phyloP scores from a whole-genome alignment of 2,329 filamentous ascomycete genomes.

The Hymenoscyphus albidus region DNA sequence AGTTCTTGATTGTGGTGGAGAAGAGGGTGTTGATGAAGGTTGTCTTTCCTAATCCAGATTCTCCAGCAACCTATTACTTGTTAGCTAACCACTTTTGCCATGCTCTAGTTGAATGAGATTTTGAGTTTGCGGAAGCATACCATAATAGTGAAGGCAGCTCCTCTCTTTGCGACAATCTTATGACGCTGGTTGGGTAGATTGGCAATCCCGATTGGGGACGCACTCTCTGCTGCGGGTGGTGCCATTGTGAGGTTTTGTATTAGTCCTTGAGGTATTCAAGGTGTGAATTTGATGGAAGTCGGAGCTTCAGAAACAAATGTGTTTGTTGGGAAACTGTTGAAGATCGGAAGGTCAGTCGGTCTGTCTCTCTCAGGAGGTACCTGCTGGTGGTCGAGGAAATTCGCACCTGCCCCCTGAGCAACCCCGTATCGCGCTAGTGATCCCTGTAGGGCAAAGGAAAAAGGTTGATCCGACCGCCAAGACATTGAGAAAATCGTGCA shows the following conservation, averaged over 20 bases:
- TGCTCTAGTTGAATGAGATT: background rate
- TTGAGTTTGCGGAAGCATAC: conserved; percentile 45
- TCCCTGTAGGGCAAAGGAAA: conserved; percentile 8
- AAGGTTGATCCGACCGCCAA: conserved; percentile 11
- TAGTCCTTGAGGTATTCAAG: conserved; percentile 6
- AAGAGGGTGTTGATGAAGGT: conserved; percentile 99
- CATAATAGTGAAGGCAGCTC: conserved; percentile 99
- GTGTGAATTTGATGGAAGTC: background rate
- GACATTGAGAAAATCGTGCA: conserved; percentile 9
- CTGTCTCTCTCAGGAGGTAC: conserved; percentile 18
- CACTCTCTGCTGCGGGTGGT: conserved; percentile 54
- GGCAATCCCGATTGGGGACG: conserved; percentile 69
- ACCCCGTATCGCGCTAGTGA: conserved; percentile 12
- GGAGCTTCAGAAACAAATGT: conserved; percentile 3
- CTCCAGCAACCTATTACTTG: conserved; percentile 76
- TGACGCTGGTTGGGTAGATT: conserved; percentile 67
- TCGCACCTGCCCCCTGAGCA: conserved; percentile 15
- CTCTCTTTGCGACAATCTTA: conserved; percentile 76
- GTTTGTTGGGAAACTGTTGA: conserved; percentile 7
- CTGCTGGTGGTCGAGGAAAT: conserved; percentile 14
- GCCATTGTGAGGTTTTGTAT: conserved; percentile 44
- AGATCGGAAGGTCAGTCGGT: conserved; percentile 10
- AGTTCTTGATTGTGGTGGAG: conserved; percentile 99
- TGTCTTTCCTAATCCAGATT: conserved; percentile 97
- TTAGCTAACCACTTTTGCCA: conserved; percentile 7